These are phyloP conservation scores for Lithospermum erythrorhizon DNA, from an alignment of 257 asterid species.

Conservation along the genomic window DNA sequence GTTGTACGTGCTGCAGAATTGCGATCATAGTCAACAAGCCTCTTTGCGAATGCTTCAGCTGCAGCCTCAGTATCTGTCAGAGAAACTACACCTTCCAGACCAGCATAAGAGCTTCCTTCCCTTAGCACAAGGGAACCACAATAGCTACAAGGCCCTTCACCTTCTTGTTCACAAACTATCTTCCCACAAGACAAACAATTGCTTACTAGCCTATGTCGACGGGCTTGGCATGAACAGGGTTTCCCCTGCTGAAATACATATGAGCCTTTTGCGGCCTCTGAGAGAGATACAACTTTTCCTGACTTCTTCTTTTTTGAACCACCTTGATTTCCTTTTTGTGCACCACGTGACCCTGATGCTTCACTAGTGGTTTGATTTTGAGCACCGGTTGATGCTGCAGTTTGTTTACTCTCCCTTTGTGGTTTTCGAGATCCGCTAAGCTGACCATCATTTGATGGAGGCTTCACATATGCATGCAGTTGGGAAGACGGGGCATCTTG, in stretches of 20 bases:
- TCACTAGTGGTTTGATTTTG: constrained; percentile 25
- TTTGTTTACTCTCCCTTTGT: constrained; percentile 48
- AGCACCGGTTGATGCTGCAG: constrained; percentile 26
- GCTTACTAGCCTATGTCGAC: constrained; percentile 70
- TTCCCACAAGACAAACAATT: constrained; percentile 92
- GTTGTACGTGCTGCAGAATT: constrained; percentile 97
- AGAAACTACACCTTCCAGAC: constrained; percentile 43
- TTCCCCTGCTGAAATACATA: constrained; percentile 84
- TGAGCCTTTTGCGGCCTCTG: constrained; percentile 92
- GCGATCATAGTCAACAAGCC: constrained; percentile 95
- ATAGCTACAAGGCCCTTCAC: constrained; percentile 87
- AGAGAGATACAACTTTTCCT: constrained; percentile 72
- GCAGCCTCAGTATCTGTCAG: constrained; percentile 64
- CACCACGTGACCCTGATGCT: constrained; percentile 27
- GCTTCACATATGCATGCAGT: constrained; percentile 72
- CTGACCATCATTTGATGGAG: constrained; percentile 43
- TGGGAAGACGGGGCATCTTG: constrained; percentile 35
- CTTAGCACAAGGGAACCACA: constrained; percentile 87
- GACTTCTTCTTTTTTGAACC: constrained; percentile 70
- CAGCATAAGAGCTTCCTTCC: constrained; percentile 89
- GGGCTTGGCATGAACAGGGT: constrained; percentile 95
- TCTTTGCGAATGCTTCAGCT: constrained; percentile 84
- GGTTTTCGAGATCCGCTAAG: constrained; percentile 33
- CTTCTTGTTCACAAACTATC: constrained; percentile 95
- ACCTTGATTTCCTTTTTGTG: constrained; percentile 23